Base-by-base conservation (phyloP, 331 rosid species). In the Saraca asoca region DNA sequence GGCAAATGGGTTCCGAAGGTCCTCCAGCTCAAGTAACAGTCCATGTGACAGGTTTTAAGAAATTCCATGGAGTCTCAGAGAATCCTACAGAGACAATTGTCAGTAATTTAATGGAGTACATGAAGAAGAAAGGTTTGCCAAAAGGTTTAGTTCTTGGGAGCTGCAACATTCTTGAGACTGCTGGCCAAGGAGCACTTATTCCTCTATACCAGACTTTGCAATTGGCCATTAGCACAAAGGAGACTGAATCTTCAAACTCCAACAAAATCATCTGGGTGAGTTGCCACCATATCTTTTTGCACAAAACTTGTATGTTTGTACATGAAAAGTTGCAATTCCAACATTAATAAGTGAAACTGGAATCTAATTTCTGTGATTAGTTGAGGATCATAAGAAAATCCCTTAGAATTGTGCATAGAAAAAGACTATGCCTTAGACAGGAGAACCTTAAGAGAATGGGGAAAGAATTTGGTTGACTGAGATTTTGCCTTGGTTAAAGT, bases 41-140 rank as follows among this genome's bases (percentile, higher is more conserved):
- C 82, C 83, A 90, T 77, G 82, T 90, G 46, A 93, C 98, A 8
- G 98, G 98, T 53, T 93, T 93, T 75, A 90, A 87, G 90, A 93
- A 87, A 83, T 93, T 93, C 81, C 97, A 87, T 51, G 98, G 98
- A 68, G 97, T 93, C 81, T 87, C 95, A 0, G 97, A 87, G 75
- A 93, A 93, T 79, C 98, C 98, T 2, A 93, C 98, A 0, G 97
- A 93, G 80, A 78, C 83, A 2, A 78, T 90, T 59, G 95, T 84
- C 58, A 75, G 51, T 74, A 84, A 86, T 20, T 85, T 93, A 65
- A 52, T 19, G n/a, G 84, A 87, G 69, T 90, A 86, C 70, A 14
- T 87, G 86, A 83, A 67, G 69, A 87, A 88, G 71, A 76, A 79
- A 71, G 95, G 98, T 24, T 80, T 84, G 16, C 96, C 96, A 9